These are phyloP conservation scores for Cystobasidiaceae sp. DNA, from an alignment of 1,284 basidiomycete species.

Conservation along the genomic window DNA sequence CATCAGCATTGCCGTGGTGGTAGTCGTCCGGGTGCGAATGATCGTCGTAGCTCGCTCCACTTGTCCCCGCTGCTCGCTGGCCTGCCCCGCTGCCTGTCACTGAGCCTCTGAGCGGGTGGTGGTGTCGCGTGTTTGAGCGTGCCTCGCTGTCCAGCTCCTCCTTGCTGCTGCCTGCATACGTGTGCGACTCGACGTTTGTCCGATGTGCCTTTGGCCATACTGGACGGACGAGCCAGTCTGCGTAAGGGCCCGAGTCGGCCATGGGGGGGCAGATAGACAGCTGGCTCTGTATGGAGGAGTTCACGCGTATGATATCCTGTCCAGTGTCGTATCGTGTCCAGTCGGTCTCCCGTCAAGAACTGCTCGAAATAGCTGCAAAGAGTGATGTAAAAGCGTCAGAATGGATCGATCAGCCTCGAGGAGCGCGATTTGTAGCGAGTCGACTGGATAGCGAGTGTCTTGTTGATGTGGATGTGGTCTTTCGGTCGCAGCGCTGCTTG, in stretches of 20 bases:
- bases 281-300: neutral
- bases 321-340: too few relatives aligned
- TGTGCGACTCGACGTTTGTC: neutral
- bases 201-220: constrained; percentile 18
- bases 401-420: too few relatives aligned
- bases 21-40: constrained; percentile 12
- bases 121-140: neutral
- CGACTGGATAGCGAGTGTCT: too few relatives aligned
- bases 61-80: neutral
- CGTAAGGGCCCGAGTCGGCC: neutral
- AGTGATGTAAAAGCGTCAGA: too few relatives aligned
- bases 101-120: neutral
- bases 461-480: too few relatives aligned
- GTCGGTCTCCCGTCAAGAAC: too few relatives aligned
- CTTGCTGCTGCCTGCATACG: neutral
- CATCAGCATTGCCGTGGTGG: neutral
- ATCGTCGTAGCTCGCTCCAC: neutral
- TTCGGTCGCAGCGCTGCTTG: too few relatives aligned
- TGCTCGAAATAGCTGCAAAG: too few relatives aligned
- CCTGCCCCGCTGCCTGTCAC: neutral
- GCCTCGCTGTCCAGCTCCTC: neutral
- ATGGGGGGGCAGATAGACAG: neutral
- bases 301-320: neutral
- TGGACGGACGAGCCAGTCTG: neutral
- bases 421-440: too few relatives aligned